Percentiles rank a stretch among this genome's conserved stretches.
phyloP scores from a whole-genome alignment of 805 yeast species.

The Monosporozyma siamensis region DNA sequence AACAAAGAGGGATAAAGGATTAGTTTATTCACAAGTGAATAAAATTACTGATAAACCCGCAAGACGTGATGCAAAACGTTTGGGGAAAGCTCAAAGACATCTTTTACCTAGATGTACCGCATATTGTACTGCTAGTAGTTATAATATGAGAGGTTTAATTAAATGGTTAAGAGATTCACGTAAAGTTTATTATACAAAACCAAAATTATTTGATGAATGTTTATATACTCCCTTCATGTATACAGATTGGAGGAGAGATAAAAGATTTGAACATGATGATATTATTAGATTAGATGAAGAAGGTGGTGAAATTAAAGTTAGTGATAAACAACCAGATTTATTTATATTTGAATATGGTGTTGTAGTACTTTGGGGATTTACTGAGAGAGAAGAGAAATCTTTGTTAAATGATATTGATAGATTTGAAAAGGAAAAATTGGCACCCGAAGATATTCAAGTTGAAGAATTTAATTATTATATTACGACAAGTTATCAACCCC shows the following conservation, averaged over 20 bases:
- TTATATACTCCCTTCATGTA: constrained; percentile 81
- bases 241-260: constrained; percentile 64
- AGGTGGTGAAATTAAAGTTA: constrained; percentile 90
- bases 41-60: constrained; percentile 83
- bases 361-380: constrained; percentile 94
- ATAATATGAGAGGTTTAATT: constrained; percentile 76
- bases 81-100: constrained; percentile 69
- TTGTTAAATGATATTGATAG: constrained; percentile 78
- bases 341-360: constrained; percentile 95
- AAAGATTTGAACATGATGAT: constrained; percentile 34
- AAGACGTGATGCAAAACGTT: constrained; percentile 83
- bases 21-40: constrained; percentile 75
- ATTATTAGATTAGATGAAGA: constrained; percentile 76
- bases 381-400: constrained; percentile 70
- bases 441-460: constrained; percentile 73
- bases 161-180: constrained; percentile 79
- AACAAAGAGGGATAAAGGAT: constrained; percentile 21
- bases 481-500: constrained; percentile 88
- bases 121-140: constrained; percentile 90
- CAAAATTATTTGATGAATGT: constrained; percentile 89
- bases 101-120: constrained; percentile 90
- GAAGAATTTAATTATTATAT: constrained; percentile 94
- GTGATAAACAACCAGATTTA: constrained; percentile 64
- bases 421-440: constrained; percentile 85
- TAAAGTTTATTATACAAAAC: constrained; percentile 64